A percentile compares a stretch with the other conserved stretches of the same genome.
Conservation (phyloP, 1,284 basidiomycete genomes). For the Ustilago tritici region DNA sequence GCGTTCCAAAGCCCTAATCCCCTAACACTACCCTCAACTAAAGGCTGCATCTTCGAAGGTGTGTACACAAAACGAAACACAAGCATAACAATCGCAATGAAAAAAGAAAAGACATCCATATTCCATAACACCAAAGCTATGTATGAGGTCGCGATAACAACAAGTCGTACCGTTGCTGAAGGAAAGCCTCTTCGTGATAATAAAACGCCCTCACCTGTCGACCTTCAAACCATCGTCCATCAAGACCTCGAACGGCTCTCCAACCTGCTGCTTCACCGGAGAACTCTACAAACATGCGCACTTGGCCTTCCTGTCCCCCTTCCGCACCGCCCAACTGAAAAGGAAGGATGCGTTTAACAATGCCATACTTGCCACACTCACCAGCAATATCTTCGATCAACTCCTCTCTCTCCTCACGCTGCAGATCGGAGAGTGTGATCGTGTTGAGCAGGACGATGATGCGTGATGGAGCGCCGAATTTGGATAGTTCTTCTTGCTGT, state of each 20-base stretch:
- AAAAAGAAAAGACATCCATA: background rate
- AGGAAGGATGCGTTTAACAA: conserved; percentile 45
- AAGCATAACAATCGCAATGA: background rate
- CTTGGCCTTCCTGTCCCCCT: background rate
- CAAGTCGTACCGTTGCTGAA: background rate
- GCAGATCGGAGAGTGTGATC: conserved; percentile 6
- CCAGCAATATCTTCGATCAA: conserved; percentile 28
- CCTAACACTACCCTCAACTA: background rate
- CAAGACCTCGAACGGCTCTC: conserved; percentile 48
- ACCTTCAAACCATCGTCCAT: conserved; percentile 50
- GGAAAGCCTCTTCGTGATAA: conserved; percentile 10
- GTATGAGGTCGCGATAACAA: background rate
- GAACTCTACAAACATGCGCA: conserved; percentile 61
- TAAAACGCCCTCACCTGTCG: conserved; percentile 25
- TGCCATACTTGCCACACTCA: conserved; percentile 58
- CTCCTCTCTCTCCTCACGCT: background rate
- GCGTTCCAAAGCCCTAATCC: conserved; percentile 66
- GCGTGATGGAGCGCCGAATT: conserved; percentile 26
- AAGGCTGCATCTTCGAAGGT: background rate
- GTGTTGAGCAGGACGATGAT: conserved; percentile 36
- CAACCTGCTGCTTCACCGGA: conserved; percentile 57
- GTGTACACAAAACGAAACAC: background rate
- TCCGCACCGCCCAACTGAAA: conserved; percentile 6
- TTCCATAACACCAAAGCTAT: background rate
- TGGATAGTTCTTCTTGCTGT: background rate